Evolutionary conservation across 2,329 filamentous ascomycete genomes (phyloP).

Genomic region (Didymella keratinophila): DNA sequence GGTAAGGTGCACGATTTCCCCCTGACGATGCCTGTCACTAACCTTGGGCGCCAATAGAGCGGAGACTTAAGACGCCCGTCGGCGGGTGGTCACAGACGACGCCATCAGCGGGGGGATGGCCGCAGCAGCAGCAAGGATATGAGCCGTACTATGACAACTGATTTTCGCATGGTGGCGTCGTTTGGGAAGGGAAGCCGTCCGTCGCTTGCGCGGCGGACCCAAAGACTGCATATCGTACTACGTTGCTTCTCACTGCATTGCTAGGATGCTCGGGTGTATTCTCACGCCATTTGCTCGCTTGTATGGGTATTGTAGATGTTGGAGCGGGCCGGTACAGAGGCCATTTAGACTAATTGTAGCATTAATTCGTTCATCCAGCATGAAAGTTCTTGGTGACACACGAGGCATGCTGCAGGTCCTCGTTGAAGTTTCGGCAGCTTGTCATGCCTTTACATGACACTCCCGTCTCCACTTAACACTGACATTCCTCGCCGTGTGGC

Average conservation of each 20-base stretch:
- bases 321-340: conserved; percentile 16
- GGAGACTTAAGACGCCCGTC: conserved; percentile 51
- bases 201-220: conserved; percentile 31
- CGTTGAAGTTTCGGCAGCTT: conserved; percentile 6
- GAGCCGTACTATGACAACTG: conserved; percentile 52
- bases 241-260: conserved; percentile 41
- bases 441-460: conserved; percentile 19
- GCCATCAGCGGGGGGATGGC: conserved; percentile 46
- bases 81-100: conserved; percentile 49
- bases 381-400: not conserved
- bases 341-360: conserved; percentile 21
- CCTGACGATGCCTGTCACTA: conserved; percentile 35
- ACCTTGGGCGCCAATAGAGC: conserved; percentile 48
- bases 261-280: conserved; percentile 25
- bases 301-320: conserved; percentile 23
- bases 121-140: conserved; percentile 45
- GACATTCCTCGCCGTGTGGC: conserved; percentile 22
- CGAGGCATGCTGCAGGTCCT: not conserved
- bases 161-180: conserved; percentile 42
- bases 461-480: conserved; percentile 17
- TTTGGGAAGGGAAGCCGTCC: conserved; percentile 33
- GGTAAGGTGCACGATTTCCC: conserved; percentile 54
- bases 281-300: conserved; percentile 13
- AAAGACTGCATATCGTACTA: conserved; percentile 42
- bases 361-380: conserved; percentile 17